phyloP scores from a whole-genome alignment of 768 basidiomycete genomes.

The Boletus subparvulus region DNA sequence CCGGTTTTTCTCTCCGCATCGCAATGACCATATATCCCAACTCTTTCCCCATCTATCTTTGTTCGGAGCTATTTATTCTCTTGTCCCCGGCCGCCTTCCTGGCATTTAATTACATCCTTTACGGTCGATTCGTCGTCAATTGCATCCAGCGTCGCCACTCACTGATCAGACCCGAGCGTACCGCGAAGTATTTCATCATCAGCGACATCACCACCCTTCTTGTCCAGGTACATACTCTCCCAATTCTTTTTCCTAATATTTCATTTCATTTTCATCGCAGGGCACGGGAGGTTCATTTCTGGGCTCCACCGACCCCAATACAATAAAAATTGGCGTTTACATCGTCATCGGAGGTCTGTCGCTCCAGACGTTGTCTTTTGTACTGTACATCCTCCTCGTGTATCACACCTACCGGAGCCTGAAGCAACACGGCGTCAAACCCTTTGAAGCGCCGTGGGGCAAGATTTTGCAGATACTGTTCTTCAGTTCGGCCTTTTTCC shows the following conservation, averaged over 20 bases:
- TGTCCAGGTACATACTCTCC: slow-evolving; percentile 23
- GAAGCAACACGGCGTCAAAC: slow-evolving; percentile 1
- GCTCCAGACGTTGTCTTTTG: slow-evolving; percentile 28
- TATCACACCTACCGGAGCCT: slow-evolving; percentile 12
- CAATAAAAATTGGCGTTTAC: slow-evolving; percentile 5
- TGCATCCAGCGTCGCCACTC: slow-evolving; percentile 22
- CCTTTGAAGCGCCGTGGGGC: slow-evolving; percentile 18
- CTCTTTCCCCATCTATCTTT: slow-evolving; percentile 17
- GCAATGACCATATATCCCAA: slow-evolving; percentile 20
- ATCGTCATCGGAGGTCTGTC: slow-evolving; percentile 28
- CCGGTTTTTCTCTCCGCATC: slow-evolving; percentile 24
- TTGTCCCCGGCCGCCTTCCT: slow-evolving; percentile 29
- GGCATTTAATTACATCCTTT: slow-evolving; percentile 36
- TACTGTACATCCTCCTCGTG: slow-evolving; percentile 20
- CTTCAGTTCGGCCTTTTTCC: slow-evolving; percentile 26
- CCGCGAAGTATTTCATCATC: slow-evolving; percentile 24
- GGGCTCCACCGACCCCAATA: slow-evolving; percentile 4
- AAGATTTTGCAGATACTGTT: slow-evolving; percentile 18
- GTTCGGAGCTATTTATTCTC: slow-evolving; percentile 23
- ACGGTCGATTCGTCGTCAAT: slow-evolving; percentile 25
- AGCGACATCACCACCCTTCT: slow-evolving; percentile 29
- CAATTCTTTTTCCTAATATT: neutral
- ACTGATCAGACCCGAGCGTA: slow-evolving; percentile 25
- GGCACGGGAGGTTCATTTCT: slow-evolving; percentile 23
- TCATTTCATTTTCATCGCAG: slow-evolving; percentile 4